These are phyloP conservation scores for Coemansia sp. DNA, from an alignment of 192 early-diverging fungal species.

Conservation along the genomic window DNA sequence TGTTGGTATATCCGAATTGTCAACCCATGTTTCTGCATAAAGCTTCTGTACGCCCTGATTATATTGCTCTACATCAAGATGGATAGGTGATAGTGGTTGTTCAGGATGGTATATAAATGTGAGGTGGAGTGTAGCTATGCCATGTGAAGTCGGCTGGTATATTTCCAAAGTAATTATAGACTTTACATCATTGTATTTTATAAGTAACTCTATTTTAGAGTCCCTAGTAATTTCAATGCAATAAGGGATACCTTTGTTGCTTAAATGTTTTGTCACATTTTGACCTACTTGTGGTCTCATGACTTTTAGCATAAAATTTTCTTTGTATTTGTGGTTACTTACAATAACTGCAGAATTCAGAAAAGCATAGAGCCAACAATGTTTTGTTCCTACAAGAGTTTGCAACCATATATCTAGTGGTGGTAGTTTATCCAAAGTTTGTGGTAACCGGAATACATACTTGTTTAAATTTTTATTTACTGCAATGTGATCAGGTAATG, in stretches of 20 bases:
- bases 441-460: neutral
- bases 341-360: neutral
- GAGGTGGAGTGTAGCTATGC: neutral
- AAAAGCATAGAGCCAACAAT: neutral
- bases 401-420: neutral
- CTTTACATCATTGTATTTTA: too few species aligned
- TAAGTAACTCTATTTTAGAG: too few species aligned
- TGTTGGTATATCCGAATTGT: constrained; percentile 5
- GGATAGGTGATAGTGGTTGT: constrained; percentile 12
- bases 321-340: too few species aligned
- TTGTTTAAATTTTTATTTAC: neutral
- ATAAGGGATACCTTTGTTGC: too few species aligned
- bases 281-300: too few species aligned
- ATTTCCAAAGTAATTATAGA: neutral
- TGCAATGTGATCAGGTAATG: constrained; percentile 22
- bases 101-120: constrained; percentile 12
- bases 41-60: neutral
- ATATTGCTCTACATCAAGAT: neutral
- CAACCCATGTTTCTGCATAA: constrained; percentile 9
- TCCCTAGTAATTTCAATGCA: too few species aligned
- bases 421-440: neutral
- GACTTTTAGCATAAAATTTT: constrained; percentile 15
- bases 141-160: constrained; percentile 3
- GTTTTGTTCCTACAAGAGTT: neutral
- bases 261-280: too few species aligned